Evolutionary conservation across 768 basidiomycete species (phyloP).

Genomic region (Neoboletus subvelutipes): DNA sequence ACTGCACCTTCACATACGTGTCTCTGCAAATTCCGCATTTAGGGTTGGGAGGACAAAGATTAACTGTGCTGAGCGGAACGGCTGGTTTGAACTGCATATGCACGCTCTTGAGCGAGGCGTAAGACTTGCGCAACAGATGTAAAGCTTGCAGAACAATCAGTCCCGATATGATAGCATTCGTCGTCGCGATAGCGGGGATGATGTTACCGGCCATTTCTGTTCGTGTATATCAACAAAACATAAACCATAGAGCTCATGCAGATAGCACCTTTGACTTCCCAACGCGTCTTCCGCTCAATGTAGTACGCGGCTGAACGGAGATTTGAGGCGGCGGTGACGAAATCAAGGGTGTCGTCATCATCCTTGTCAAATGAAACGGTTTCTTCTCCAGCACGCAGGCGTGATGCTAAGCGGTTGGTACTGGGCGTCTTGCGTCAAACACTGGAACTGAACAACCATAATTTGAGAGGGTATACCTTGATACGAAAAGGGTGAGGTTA

Average conservation of each 20-base stretch:
- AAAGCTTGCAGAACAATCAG: slow-evolving; percentile 92
- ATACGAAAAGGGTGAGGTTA: slow-evolving; percentile 78
- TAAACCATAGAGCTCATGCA: neutral
- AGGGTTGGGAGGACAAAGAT: slow-evolving; percentile 66
- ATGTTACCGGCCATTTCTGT: slow-evolving; percentile 99
- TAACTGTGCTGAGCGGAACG: slow-evolving; percentile 73
- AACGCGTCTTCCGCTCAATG: slow-evolving; percentile 85
- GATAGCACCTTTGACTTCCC: slow-evolving; percentile 89
- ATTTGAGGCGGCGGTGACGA: slow-evolving; percentile 94
- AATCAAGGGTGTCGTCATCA: slow-evolving; percentile 94
- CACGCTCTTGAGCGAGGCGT: slow-evolving; percentile 65
- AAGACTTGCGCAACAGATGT: slow-evolving; percentile 70
- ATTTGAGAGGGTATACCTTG: slow-evolving; percentile 57
- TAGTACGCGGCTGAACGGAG: slow-evolving; percentile 88
- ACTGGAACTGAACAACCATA: neutral
- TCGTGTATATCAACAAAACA: neutral
- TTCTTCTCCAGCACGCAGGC: slow-evolving; percentile 63
- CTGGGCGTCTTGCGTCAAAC: slow-evolving; percentile 40
- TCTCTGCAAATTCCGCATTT: slow-evolving; percentile 86
- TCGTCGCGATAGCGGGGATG: slow-evolving; percentile 98
- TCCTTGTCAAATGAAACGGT: slow-evolving; percentile 95
- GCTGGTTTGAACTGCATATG: slow-evolving; percentile 76
- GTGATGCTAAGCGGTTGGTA: slow-evolving; percentile 72
- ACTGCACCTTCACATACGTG: slow-evolving; percentile 70
- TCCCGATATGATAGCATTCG: slow-evolving; percentile 96